Conservation (phyloP, 305 asterid species). For the Stenogyne calaminthoides region DNA sequence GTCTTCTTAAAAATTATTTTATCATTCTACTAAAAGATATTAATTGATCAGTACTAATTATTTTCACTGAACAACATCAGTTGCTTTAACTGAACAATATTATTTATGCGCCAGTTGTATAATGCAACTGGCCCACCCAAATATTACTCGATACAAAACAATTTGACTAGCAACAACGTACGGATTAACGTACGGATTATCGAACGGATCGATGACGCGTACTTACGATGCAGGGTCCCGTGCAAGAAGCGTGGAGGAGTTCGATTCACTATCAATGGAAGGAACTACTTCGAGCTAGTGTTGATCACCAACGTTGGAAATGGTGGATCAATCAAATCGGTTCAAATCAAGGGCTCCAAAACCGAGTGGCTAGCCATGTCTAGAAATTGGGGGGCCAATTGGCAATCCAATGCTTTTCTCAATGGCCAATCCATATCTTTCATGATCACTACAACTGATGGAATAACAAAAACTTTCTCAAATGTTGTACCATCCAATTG, state of each 20-base stretch:
- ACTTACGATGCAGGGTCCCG: conserved; percentile 47
- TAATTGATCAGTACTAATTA: too few relatives aligned
- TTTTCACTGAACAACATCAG: too few relatives aligned
- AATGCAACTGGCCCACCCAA: too few relatives aligned
- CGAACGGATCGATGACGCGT: neutral
- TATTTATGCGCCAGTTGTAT: too few relatives aligned
- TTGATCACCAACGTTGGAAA: conserved; percentile 53
- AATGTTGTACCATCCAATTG: conserved; percentile 51
- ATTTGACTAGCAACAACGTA: too few relatives aligned
- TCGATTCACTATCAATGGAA: conserved; percentile 56
- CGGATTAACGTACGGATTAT: too few relatives aligned
- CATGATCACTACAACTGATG: conserved; percentile 55
- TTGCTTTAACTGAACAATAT: too few relatives aligned
- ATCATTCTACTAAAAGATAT: too few relatives aligned
- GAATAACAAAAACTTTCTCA: conserved; percentile 44
- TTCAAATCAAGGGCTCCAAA: conserved; percentile 53
- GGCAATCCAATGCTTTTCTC: conserved; percentile 59
- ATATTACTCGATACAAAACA: too few relatives aligned
- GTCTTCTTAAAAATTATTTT: too few relatives aligned
- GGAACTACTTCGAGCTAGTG: conserved; percentile 62
- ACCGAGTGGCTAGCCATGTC: conserved; percentile 61
- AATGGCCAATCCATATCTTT: conserved; percentile 65
- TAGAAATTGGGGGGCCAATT: conserved; percentile 71
- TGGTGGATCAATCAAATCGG: conserved; percentile 53
- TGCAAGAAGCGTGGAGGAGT: conserved; percentile 65